phyloP scores from a whole-genome alignment of 352 stramenopile genomes.

The Lagenidium sp. region DNA sequence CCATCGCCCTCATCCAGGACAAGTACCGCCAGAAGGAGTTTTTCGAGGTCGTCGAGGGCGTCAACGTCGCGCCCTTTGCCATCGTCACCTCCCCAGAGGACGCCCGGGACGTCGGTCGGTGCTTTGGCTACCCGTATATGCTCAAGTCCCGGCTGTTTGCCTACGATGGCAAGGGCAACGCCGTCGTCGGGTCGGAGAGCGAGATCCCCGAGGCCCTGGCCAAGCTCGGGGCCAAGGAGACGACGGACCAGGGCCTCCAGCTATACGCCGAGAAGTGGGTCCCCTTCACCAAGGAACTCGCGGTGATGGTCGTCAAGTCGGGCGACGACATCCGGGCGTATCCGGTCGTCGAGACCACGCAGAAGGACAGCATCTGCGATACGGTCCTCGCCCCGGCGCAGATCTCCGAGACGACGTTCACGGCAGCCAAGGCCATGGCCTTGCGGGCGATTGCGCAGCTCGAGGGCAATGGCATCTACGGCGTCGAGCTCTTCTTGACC shows the following conservation, averaged over 20 bases:
- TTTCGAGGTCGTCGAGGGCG: conserved; percentile 31
- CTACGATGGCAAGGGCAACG: conserved; percentile 97
- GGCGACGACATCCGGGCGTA: conserved; percentile 82
- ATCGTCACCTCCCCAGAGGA: conserved; percentile 32
- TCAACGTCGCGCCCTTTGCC: conserved; percentile 49
- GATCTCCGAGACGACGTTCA: conserved; percentile 25
- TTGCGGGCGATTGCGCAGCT: conserved; percentile 67
- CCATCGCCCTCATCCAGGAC: conserved; percentile 96
- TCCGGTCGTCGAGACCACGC: conserved; percentile 95
- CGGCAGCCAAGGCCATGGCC: conserved; percentile 48
- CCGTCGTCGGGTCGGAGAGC: conserved; percentile 77
- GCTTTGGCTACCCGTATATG: conserved; percentile 96
- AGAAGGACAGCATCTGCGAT: conserved; percentile 96
- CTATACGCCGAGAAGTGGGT: conserved; percentile 97
- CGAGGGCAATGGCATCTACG: conserved; percentile 89
- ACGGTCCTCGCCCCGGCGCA: conserved; percentile 92
- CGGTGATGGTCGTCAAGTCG: conserved; percentile 94
- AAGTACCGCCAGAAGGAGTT: conserved; percentile 96
- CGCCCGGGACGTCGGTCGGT: conserved; percentile 29
- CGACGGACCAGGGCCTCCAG: conserved; percentile 5
- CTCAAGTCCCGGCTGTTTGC: conserved; percentile 94
- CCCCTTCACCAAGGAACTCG: conserved; percentile 94
- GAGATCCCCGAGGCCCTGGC: conserved; percentile 81
- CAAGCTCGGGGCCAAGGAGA: conserved; percentile 49
- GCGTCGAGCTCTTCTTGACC: conserved; percentile 97